phyloP scores from a whole-genome alignment of 2,329 filamentous ascomycete genomes.

The Parasarocladium wereldwijsianum region DNA sequence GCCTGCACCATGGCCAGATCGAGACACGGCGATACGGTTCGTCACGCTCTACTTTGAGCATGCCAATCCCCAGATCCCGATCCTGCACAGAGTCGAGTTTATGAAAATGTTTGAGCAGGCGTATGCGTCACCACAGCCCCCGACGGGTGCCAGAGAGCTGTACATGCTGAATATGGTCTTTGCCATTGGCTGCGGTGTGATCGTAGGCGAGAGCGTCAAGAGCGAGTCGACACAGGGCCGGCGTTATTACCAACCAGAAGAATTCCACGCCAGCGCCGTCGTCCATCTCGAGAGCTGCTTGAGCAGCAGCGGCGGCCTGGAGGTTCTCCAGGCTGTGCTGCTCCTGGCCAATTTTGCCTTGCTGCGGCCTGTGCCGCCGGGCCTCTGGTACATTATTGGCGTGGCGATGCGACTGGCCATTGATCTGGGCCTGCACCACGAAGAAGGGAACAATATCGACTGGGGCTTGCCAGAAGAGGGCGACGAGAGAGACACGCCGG shows the following conservation, averaged over 20 bases:
- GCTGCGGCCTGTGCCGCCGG: slow-evolving; percentile 78
- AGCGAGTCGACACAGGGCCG: slow-evolving; percentile 34
- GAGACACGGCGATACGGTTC: slow-evolving; percentile 56
- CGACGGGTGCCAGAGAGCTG: slow-evolving; percentile 63
- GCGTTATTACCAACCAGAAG: slow-evolving; percentile 91
- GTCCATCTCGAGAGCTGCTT: slow-evolving; percentile 81
- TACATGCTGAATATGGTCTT: slow-evolving; percentile 96
- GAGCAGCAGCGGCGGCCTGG: slow-evolving; percentile 69
- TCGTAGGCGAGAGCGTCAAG: slow-evolving; percentile 52
- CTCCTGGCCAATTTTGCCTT: slow-evolving; percentile 84
- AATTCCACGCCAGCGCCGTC: slow-evolving; percentile 91
- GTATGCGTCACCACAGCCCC: slow-evolving; percentile 53
- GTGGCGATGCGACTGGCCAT: slow-evolving; percentile 83
- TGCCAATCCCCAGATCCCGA: slow-evolving; percentile 89
- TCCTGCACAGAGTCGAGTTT: slow-evolving; percentile 79
- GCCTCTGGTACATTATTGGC: slow-evolving; percentile 93
- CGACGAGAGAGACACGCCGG: slow-evolving; percentile 3
- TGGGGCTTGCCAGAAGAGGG: slow-evolving; percentile 38
- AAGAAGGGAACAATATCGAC: slow-evolving; percentile 59
- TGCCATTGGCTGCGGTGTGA: slow-evolving; percentile 87
- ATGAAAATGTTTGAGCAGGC: slow-evolving; percentile 76
- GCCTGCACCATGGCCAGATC: slow-evolving; percentile 70
- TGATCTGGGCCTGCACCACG: slow-evolving; percentile 83
- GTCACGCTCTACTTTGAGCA: slow-evolving; percentile 87
- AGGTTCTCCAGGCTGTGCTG: slow-evolving; percentile 87